A percentile compares a stretch with the other conserved stretches of the same genome.
Evolutionary conservation across 805 yeast species (phyloP).

Genomic region (Sungouiella blattae): DNA sequence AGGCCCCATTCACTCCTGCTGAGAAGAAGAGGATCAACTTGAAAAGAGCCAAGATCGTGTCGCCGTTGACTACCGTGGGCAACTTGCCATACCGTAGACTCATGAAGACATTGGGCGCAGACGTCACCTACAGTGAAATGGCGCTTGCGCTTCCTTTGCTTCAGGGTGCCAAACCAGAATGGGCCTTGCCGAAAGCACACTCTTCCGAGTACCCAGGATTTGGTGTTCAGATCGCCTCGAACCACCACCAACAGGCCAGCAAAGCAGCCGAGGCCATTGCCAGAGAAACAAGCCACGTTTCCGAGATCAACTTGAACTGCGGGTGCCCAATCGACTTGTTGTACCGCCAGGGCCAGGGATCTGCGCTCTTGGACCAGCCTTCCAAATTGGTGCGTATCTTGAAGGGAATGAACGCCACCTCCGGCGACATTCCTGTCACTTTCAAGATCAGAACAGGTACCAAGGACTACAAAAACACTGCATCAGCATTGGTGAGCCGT

Average conservation of each 20-base stretch:
- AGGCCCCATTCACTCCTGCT: conserved; percentile 69
- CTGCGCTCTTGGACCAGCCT: conserved; percentile 88
- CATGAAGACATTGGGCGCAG: conserved; percentile 89
- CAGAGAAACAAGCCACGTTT: conserved; percentile 54
- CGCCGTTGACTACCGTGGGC: conserved; percentile 97
- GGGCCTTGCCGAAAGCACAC: conserved; percentile 97
- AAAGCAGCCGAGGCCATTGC: conserved; percentile 83
- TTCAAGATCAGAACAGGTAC: conserved; percentile 92
- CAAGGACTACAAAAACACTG: conserved; percentile 80
- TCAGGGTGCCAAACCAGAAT: conserved; percentile 89
- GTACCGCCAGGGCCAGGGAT: conserved; percentile 94
- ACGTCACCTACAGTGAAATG: conserved; percentile 93
- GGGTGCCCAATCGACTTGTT: conserved; percentile 97
- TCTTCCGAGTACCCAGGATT: conserved; percentile 76
- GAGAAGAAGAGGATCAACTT: conserved; percentile 79
- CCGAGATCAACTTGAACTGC: conserved; percentile 86
- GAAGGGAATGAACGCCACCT: conserved; percentile 82
- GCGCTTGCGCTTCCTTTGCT: conserved; percentile 81
- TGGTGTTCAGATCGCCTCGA: conserved; percentile 90
- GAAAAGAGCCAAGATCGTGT: conserved; percentile 74
- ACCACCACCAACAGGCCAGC: conserved; percentile 90
- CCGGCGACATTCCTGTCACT: conserved; percentile 90
- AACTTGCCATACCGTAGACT: conserved; percentile 91
- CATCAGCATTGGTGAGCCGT: conserved; percentile 69
- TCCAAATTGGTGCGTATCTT: conserved; percentile 73